Evolutionary conservation across 164 flowering plant species (phyloP), one percentile per base, ranked within the genome.

Genomic region (Amborella trichopoda): DNA sequence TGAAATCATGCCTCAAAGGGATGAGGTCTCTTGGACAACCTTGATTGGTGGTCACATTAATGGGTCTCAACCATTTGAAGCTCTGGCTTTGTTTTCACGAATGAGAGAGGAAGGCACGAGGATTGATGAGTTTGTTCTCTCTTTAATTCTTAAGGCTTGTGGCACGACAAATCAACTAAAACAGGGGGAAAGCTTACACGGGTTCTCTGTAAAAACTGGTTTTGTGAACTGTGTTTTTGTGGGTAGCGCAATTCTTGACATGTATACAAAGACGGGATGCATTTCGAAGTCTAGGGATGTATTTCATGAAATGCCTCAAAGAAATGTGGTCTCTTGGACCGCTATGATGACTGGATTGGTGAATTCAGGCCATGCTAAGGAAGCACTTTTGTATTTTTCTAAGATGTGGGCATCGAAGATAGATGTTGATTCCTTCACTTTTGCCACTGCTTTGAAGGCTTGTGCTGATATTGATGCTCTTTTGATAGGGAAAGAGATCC

Each of bases 281-380:
- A 54, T 71, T 21, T 50, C 30, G 27, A 51, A 51, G 40, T 77
- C 80, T 56, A 69, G 80, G 53, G 55, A 47, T 39, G 62, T 89
- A 6, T 89, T 89, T 42, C 65, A 71, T 46, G 90, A 80, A 50
- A 81, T 89, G 93, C 78, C 83, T 0, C 20, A 50, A 3, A 78
- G 72, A 43, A 88, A 80, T 69, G 87, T 80, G 32, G 90, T 88
- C 22, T 65, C 93, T 6, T 88, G 95, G 95, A 84, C 95, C 23
- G 78, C 93, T 11, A 54, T 84, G 39, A 82, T 88, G 32, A 70
- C 83, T 1, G 97, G 86, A 49, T 78, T 81, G 25, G 97, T 78
- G 56, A 83, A 59, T 43, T 56, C 56, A 4, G 85, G 89, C 49
- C 55, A 41, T 51, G 43, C 56, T 50, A 53, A 37, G 58, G 73